These are phyloP conservation scores for Ogataea pignaliae DNA, from an alignment of 805 yeast genomes.

Conservation along the genomic window DNA sequence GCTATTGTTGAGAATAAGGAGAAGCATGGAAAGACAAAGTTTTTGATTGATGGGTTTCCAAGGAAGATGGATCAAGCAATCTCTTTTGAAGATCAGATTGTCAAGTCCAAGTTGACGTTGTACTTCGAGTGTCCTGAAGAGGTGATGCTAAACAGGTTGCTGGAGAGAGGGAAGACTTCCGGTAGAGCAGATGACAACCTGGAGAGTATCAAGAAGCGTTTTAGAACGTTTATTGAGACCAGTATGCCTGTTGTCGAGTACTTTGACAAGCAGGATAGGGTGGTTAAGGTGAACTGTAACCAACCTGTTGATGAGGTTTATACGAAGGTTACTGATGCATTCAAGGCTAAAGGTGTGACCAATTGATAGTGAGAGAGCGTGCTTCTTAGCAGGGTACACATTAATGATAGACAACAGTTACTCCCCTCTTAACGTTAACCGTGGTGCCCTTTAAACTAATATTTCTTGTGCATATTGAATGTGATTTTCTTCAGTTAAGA, in stretches of 20 bases:
- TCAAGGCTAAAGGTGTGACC: constrained; percentile 40
- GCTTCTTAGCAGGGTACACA: no score
- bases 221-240: constrained; percentile 79
- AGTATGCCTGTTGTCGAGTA: constrained; percentile 92
- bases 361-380: constrained; percentile 4
- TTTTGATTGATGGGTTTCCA: constrained; percentile 94
- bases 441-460: no score
- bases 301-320: constrained; percentile 78
- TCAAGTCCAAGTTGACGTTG: constrained; percentile 63
- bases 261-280: constrained; percentile 67
- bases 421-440: no score
- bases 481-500: no score
- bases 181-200: constrained; percentile 93
- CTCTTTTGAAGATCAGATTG: constrained; percentile 79
- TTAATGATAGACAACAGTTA: no score
- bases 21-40: constrained; percentile 50
- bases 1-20: constrained; percentile 58
- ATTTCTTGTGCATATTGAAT: no score
- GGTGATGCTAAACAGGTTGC: constrained; percentile 78
- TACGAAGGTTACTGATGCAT: constrained; percentile 58
- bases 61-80: constrained; percentile 97
- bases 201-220: constrained; percentile 87
- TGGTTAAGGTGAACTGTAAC: constrained; percentile 75
- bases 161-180: constrained; percentile 90
- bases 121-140: constrained; percentile 79